Evolutionary conservation across 2,329 filamentous ascomycete species (phyloP), one percentile per base, ranked within the genome.

Genomic region (Geosmithia flava): DNA sequence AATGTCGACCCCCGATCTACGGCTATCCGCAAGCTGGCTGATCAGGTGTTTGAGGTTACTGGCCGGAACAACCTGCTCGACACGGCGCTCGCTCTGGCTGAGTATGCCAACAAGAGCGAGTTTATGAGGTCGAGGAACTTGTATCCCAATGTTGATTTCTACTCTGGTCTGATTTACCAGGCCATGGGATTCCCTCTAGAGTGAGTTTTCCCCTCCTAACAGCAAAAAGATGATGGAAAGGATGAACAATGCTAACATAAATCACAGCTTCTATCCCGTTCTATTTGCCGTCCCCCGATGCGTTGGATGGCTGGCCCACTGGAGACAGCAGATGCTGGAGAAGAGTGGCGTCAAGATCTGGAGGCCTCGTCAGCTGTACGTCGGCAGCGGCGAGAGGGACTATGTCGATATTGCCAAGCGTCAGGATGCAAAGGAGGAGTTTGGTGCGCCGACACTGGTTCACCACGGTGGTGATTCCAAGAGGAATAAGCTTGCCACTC

Each of bases 121-220:
- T 74, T 74, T 52, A 72, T 74, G 65, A 64, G 65, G 52, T 70
- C 65, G 52, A 59, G 69, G 20, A 72, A 71, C 52, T 54, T 74
- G 39, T 74, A 74, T 53, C 71, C 71, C 40, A 74, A 74, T 50
- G 71, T 74, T 3, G 71, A 74, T 57, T 74, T 74, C 55, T 74
- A 73, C 63, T 71, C 68, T 3, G 71, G 71, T 1, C 57, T 74
- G 27, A 74, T 74, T 53, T 74, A 74, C 56, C 71, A 74, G 51
- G 70, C 71, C 29, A 71, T 74, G 67, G 71, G 71, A 11, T 74
- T 74, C 59, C 71, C 71, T 27, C 63, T 74, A 0, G 71, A 74
- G 59, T 60, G 51, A 33, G 59, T 58, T 20, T 39, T 15, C 11
- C 13, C 7, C 2, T 47, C 44, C n/a, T 49, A 3, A 42, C 42